Base-by-base conservation (phyloP, 2,329 filamentous ascomycete genomes). In the Metarhizium sp. region DNA sequence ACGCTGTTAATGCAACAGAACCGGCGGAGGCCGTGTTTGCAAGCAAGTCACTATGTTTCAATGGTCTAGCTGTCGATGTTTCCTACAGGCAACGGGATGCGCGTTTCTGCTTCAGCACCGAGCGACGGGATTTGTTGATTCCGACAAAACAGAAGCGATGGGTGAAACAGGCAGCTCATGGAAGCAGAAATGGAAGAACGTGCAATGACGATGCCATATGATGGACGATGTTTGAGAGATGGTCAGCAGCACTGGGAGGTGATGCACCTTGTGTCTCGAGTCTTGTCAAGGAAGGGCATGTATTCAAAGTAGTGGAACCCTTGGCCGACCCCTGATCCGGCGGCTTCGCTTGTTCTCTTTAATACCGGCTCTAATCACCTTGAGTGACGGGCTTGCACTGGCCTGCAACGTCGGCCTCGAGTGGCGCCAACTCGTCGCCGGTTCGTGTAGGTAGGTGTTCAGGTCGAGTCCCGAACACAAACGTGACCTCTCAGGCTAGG, bases 251-350 rank as follows among this genome's bases (percentile, higher is more conserved):
- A 59, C 57, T 57, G 60, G 57, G 56, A 60, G 62, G 59, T 65
- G 65, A 62, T 64, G 62, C 62, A 63, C 62, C 61, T 64, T 55
- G 61, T 67, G 67, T 69, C 67, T 69, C 67, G 62, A 64, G 63
- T 62, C 59, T 59, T 25, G 25, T 25, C 25, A 25, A 63, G 62
- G 67, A 61, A 59, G 49, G 16, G 48, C 3, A 16, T 59, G 57
- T 60, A 25, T 25, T 25, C 25, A 25, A 25, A 25, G 59, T 58
- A 59, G 55, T 62, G 56, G 59, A 58, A 25, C 42, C 42, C 42
- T 16, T 16, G 14, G 38, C 13, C 38, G 14, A 25, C 20, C 20
- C 45, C 25, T 48, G 45, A 29, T 30, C 25, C 5, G 45, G 20
- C 42, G 42, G 42, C 42, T 18, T 45, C n/a, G 40, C 40, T 43